Percentiles rank a stretch among this genome's conserved stretches.
Evolutionary conservation across 2,329 filamentous ascomycete genomes (phyloP).

Genomic region (Torrubiellomyces zombiae): DNA sequence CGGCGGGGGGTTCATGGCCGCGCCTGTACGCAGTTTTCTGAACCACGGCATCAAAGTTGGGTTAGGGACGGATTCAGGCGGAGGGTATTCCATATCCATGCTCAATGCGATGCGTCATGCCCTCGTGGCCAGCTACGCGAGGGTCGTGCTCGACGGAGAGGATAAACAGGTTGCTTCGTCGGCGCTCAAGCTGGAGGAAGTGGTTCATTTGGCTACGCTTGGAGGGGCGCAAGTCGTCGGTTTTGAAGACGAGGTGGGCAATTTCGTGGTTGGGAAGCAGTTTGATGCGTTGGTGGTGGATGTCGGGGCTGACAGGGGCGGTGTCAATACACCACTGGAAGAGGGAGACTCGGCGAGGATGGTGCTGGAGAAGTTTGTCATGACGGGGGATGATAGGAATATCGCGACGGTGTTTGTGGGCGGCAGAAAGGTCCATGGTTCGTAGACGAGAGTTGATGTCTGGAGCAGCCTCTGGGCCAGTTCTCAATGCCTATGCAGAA

Average conservation of each 20-base stretch:
- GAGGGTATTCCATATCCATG: slow-evolving; percentile 44
- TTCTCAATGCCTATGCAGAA: neutral
- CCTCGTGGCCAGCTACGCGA: slow-evolving; percentile 34
- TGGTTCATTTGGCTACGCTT: slow-evolving; percentile 43
- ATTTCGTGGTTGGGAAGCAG: slow-evolving; percentile 40
- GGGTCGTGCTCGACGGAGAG: slow-evolving; percentile 24
- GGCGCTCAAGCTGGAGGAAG: slow-evolving; percentile 30
- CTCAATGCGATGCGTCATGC: slow-evolving; percentile 41
- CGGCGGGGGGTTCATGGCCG: slow-evolving; percentile 45
- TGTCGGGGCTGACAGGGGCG: slow-evolving; percentile 14
- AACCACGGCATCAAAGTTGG: slow-evolving; percentile 45
- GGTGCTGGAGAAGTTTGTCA: slow-evolving; percentile 46
- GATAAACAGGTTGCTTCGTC: slow-evolving; percentile 19
- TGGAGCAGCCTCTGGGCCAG: neutral
- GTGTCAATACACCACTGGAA: slow-evolving; percentile 35
- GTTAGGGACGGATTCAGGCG: slow-evolving; percentile 47
- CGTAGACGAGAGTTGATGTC: neutral
- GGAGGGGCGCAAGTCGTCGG: slow-evolving; percentile 44
- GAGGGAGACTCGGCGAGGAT: slow-evolving; percentile 26
- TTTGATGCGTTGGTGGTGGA: slow-evolving; percentile 42
- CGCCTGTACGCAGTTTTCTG: slow-evolving; percentile 41
- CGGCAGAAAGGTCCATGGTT: slow-evolving; percentile 18
- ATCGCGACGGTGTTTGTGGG: slow-evolving; percentile 36
- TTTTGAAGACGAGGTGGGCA: slow-evolving; percentile 35
- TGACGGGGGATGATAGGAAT: slow-evolving; percentile 50